Base-by-base conservation (phyloP, 2,329 filamentous ascomycete species). In the Coccinonectria pachysandricola region DNA sequence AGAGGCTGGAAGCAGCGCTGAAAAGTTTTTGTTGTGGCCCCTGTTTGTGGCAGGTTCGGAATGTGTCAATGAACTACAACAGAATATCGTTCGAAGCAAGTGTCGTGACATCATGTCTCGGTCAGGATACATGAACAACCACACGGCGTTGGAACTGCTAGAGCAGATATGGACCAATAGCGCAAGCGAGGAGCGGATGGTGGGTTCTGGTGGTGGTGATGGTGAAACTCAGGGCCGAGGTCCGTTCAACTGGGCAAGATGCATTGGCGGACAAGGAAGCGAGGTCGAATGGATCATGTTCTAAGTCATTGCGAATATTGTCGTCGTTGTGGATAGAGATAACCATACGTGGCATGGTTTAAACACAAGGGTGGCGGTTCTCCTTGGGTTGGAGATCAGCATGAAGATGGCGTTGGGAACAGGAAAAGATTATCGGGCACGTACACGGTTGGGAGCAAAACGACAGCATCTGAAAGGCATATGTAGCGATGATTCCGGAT, bases 11-110 rank as follows among this genome's bases (percentile, higher is more conserved):
- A 75, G 71, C 43, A 70, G 67, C 24, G 77, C 79, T 19, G 80
- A 93, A 55, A 92, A 94, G 49, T 94, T 93, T 51, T 60, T 95
- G 7, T 71, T 95, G 7, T 95, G 87, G 88, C 87, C 88, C 3
- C 68, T 95, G 3, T 94, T 95, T 51, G 79, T 95, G 27, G 77
- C 80, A 1, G 87, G 87, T 12, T 86, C 83, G 12, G 88, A 95
- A 59, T 93, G 85, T 45, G 79, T 91, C 36, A 79, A 84, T 39
- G 75, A 82, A 45, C 63, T 76, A 26, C 82, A 94, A 46, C 80
- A 87, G 37, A 71, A 73, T 31, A 73, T 87, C 32, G 79, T 95
- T 27, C 75, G 86, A 27, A 68, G 74, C 39, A 79, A 86, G 42
- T 93, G 85, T 57, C 68, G 77, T 22, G 85, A 88, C 48, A 88